A percentile compares a stretch with the other conserved stretches of the same genome.
These are phyloP conservation scores for Botrytis sinoallii DNA, from an alignment of 2,329 filamentous ascomycete species.

Conservation along the genomic window DNA sequence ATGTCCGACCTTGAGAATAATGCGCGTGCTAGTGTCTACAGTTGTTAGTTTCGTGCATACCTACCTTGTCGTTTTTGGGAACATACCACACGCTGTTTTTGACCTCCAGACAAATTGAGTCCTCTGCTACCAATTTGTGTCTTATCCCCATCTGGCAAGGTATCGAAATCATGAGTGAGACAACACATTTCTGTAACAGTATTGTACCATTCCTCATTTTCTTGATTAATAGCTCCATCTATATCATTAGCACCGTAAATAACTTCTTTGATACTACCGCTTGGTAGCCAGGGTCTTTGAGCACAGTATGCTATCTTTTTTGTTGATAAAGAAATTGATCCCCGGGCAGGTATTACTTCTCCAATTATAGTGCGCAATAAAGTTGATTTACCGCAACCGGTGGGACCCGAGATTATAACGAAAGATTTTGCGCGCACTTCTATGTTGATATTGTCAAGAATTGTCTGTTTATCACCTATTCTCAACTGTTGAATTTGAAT, in stretches of 20 bases:
- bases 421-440: neutral
- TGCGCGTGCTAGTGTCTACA: slow-evolving; percentile 44
- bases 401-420: slow-evolving; percentile 30
- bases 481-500: neutral
- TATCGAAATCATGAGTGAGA: slow-evolving; percentile 32
- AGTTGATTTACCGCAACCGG: slow-evolving; percentile 37
- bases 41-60: neutral
- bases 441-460: slow-evolving; percentile 11
- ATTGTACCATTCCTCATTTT: slow-evolving; percentile 37
- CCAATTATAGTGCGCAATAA: slow-evolving; percentile 36
- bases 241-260: slow-evolving; percentile 36
- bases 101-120: slow-evolving; percentile 45
- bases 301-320: slow-evolving; percentile 39
- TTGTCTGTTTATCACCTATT: neutral
- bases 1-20: slow-evolving; percentile 43
- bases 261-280: slow-evolving; percentile 37
- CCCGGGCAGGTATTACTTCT: slow-evolving; percentile 31
- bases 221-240: slow-evolving; percentile 20
- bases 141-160: slow-evolving; percentile 39
- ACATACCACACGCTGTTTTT: slow-evolving; percentile 43
- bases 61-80: neutral
- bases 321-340: slow-evolving; percentile 34
- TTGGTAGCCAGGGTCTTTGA: slow-evolving; percentile 42
- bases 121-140: slow-evolving; percentile 44
- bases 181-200: slow-evolving; percentile 32